Conservation (phyloP, 1,284 basidiomycete genomes). For the Fomitopsis palustris region DNA sequence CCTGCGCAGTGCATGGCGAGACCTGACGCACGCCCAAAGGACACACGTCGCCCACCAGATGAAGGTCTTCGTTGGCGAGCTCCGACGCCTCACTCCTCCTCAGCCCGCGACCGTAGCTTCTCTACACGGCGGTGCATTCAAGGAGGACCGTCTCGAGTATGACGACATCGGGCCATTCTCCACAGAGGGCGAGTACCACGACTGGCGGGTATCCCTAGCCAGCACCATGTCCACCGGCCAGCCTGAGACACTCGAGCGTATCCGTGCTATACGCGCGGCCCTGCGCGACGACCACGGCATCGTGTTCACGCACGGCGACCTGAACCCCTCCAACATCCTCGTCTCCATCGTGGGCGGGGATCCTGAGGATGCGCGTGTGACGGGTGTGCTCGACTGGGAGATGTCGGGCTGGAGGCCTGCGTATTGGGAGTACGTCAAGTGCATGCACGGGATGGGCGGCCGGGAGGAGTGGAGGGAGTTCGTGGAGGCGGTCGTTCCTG, state of each 20-base stretch:
- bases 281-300: neutral
- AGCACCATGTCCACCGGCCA: neutral
- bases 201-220: neutral
- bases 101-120: neutral
- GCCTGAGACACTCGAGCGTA: neutral
- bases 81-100: neutral
- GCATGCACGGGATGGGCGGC: neutral
- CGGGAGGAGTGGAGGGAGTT: neutral
- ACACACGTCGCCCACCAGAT: neutral
- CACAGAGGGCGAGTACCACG: neutral
- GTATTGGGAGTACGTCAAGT: constrained; percentile 15
- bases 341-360: neutral
- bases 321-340: constrained; percentile 11
- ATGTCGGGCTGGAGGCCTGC: constrained; percentile 15
- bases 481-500: neutral
- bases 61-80: neutral
- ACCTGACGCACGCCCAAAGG: neutral
- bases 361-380: constrained; percentile 6
- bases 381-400: constrained; percentile 18
- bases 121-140: neutral
- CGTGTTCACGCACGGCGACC: constrained; percentile 5
- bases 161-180: neutral
- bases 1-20: neutral
- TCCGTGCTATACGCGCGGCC: neutral
- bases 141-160: neutral